Evolutionary conservation across 2,329 filamentous ascomycete genomes (phyloP).

Genomic region (Colletotrichum eleusines): DNA sequence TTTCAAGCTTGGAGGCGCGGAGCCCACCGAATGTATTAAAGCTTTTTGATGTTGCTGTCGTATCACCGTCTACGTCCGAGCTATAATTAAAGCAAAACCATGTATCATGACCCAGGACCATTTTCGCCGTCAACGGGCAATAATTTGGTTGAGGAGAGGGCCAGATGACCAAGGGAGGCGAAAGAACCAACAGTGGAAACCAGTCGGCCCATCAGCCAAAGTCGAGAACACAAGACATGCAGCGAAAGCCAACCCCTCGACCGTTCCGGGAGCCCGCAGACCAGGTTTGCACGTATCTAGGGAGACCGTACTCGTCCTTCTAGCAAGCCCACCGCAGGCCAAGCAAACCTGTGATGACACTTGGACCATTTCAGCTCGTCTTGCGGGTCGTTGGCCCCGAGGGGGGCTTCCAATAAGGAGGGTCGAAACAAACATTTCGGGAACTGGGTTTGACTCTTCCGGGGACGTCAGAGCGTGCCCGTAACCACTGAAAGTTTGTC

Average conservation of each 20-base stretch:
- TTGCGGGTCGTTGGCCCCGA: background rate
- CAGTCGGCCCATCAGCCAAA: background rate
- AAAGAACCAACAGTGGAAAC: background rate
- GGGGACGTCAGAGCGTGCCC: background rate
- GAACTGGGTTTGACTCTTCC: background rate
- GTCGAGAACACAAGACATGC: background rate
- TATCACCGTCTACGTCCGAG: background rate
- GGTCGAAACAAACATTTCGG: background rate
- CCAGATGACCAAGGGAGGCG: background rate
- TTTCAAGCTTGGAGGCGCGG: too few species aligned
- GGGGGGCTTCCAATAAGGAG: background rate
- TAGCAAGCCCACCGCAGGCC: background rate
- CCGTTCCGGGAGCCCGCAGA: too few species aligned
- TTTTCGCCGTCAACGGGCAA: too few species aligned
- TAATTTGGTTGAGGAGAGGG: too few species aligned
- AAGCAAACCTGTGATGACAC: accelerated
- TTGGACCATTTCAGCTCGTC: background rate
- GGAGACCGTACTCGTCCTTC: background rate
- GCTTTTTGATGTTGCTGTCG: background rate
- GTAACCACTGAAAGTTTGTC: too few species aligned
- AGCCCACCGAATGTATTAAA: too few species aligned
- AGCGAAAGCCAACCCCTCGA: background rate
- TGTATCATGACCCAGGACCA: too few species aligned
- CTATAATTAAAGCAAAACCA: background rate
- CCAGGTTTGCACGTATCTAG: background rate